Evolutionary conservation across 208 protist species (phyloP).

Genomic region (Leishmania gerbilli): DNA sequence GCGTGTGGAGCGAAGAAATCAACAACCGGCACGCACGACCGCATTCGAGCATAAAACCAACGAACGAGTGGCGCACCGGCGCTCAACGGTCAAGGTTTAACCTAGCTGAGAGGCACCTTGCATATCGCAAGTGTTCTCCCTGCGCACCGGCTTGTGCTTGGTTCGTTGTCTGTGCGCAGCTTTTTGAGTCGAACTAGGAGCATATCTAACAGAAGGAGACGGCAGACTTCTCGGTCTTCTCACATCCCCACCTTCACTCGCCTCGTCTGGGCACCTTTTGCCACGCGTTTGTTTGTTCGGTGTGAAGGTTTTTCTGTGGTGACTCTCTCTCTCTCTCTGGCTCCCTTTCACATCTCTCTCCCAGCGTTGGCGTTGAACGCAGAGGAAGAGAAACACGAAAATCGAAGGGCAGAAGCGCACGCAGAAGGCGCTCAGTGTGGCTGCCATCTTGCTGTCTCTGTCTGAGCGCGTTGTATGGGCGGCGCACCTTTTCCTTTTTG

Average conservation of each 20-base stretch:
- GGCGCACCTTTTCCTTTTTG: background rate
- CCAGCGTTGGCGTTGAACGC: background rate
- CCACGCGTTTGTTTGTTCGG: background rate
- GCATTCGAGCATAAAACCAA: background rate
- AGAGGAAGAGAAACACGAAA: background rate
- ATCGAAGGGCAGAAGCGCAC: background rate
- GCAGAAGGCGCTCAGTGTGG: background rate
- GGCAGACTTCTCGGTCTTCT: background rate
- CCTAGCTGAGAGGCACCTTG: background rate
- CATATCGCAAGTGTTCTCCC: background rate
- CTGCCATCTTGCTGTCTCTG: background rate
- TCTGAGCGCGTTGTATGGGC: background rate
- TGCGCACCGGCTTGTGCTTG: background rate
- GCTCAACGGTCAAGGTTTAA: background rate
- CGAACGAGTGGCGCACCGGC: background rate
- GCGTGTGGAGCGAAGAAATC: background rate
- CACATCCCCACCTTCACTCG: background rate
- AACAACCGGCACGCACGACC: background rate
- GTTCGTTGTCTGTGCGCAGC: background rate
- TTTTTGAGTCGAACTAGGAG: background rate
- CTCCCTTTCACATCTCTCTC: background rate
- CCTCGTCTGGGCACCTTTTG: background rate
- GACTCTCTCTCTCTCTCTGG: background rate
- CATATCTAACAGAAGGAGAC: background rate
- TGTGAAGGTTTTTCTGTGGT: background rate